Base-by-base conservation (phyloP, 2,329 filamentous ascomycete genomes). In the Phialophora expanda region DNA sequence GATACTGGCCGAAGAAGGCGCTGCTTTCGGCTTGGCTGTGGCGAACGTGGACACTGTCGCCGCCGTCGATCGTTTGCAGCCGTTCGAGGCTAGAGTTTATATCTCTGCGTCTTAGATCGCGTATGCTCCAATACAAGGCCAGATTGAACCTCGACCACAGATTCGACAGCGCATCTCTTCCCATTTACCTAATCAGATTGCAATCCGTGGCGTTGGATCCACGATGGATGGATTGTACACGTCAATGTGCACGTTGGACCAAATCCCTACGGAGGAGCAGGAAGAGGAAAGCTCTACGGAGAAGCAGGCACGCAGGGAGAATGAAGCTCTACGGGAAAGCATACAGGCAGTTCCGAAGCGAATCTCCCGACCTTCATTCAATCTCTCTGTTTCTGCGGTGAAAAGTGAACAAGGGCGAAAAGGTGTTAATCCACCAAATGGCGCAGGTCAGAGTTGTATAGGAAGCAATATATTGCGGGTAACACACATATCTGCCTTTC, bases 21-120 rank as follows among this genome's bases (percentile, higher is more conserved):
- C 26, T 14, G 11, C 26, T n/a, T 60, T 60, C 44, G 32, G 20
- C 46, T 50, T 50, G 46, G 20, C 46, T 50, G 46, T 50, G 3
- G 20, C 46, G 46, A 50, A 50, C 20, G 12, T 50, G 46, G 46
- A 50, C 22, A 22, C 24, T 50, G 46, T 50, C 46, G 46, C 4
- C 46, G 46, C n/a, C 46, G 22, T 50, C 22, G 46, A 50, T 50
- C 46, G 46, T 14, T 11, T 50, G 12, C 46, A 50, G 46, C 20
- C 46, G 2, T 50, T 50, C 22, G 46, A 50, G n/a, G 46, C 46
- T 4, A 50, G 46, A 22, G 46, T 50, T 11, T 50, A 50, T 50
- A 20, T 50, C 20, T 50, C 46, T 11, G 20, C 46, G 9, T 22
- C n/a, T 20, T 50, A 50, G 46, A 24, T 50, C 12, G 20, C 4